Evolutionary conservation across 2,329 filamentous ascomycete genomes (phyloP), one percentile per base, ranked within the genome.

Genomic region (Cyclaneusma minus): DNA sequence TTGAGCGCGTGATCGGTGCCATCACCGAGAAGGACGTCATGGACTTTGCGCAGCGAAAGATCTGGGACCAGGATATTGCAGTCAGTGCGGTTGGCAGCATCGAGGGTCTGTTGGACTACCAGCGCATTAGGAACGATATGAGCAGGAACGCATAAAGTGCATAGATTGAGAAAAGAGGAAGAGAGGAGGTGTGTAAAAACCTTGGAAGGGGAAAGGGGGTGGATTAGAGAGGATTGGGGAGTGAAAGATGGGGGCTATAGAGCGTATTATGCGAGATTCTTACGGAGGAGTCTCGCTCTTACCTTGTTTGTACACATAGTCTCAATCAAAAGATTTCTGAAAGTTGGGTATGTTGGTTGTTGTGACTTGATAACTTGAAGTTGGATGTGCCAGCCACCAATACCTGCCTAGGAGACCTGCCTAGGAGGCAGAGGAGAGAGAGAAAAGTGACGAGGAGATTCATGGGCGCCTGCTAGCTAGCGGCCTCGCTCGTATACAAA

Each of bases 21-120:
- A 87, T 98, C 50, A 83, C 83, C 39, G 84, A 85, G 58, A 91
- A 91, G 67, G 83, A 95, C 47, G 82, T 98, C 39, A 94, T 94
- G 81, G 73, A 79, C 47, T 98, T 95, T 52, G 87, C 87, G 47
- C 78, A 81, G 66, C 73, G 74, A 57, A 93, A 89, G 63, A 63
- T 98, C 35, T 98, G 89, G 89, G 89, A 98, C 60, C 79, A 87
- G 59, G 89, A 98, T 53, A 64, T 98, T 45, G 89, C 89, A 47
- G 68, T 98, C 54, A 85, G 76, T 51, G 89, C 87, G 17, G 81
- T 95, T 40, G 89, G 89, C 41, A 76, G 72, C 60, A 84, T 95
- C 49, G 89, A 95, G 68, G 87, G 74, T 51, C 55, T 77, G 31
- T 65, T 79, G 35, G 71, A 87, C 55, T 91, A 89, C 62, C 64